A percentile compares a stretch with the other conserved stretches of the same genome.
Conservation (phyloP, 163 green algal genomes). For the Dunaliella salina region DNA sequence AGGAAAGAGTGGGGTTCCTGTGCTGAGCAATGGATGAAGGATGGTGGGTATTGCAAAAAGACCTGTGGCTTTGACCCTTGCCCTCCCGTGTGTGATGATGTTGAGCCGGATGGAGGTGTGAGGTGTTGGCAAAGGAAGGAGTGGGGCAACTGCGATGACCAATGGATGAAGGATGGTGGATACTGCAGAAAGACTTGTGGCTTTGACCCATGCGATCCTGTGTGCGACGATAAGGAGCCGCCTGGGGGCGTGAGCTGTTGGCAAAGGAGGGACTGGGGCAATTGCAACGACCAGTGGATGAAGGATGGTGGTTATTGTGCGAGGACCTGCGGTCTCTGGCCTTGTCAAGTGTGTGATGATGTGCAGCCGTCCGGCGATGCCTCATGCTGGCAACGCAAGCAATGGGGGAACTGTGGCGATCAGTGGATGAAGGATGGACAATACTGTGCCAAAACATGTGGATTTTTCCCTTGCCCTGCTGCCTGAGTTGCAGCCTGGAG, state of each 20-base stretch:
- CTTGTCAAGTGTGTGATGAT: background rate
- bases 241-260: background rate
- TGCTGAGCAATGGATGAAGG: background rate
- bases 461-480: too few relatives aligned
- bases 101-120: background rate
- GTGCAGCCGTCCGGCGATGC: background rate
- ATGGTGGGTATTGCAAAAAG: background rate
- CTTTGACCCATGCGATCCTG: background rate
- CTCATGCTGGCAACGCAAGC: background rate
- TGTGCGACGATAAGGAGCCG: background rate
- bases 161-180: background rate
- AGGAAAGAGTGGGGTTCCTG: background rate
- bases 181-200: background rate
- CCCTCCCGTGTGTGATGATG: background rate
- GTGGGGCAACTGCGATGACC: background rate
- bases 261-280: background rate
- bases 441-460: too few relatives aligned
- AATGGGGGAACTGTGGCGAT: background rate
- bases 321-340: background rate
- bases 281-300: background rate
- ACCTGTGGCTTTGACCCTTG: background rate
- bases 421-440: background rate
- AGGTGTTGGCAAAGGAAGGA: background rate
- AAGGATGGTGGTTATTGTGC: background rate
- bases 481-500: too few relatives aligned